A percentile compares a stretch with the other conserved stretches of the same genome.
Evolutionary conservation across 225 moss, liverwort and hornwort species (phyloP).

Genomic region (Straminergon stramineum): DNA sequence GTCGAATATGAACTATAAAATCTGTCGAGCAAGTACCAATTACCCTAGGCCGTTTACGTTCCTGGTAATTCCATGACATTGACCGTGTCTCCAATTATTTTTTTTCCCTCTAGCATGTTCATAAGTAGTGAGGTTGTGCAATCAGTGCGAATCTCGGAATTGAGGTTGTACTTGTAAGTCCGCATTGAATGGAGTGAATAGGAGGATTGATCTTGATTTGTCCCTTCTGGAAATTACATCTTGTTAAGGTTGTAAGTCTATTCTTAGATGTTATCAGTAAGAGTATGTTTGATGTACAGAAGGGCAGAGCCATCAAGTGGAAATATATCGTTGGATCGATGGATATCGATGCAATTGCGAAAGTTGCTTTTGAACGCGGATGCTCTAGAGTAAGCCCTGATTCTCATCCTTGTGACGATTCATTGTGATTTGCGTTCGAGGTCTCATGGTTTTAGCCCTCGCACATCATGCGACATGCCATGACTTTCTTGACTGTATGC

Average conservation of each 20-base stretch:
- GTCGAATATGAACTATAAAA: neutral
- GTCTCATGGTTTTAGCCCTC: too few species aligned
- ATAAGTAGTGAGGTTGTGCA: too few species aligned
- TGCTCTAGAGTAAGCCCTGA: neutral
- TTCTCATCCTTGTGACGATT: neutral
- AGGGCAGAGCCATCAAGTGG: too few species aligned
- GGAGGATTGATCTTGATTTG: neutral
- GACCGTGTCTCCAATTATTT: neutral
- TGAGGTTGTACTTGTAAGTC: neutral
- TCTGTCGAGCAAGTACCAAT: accelerated
- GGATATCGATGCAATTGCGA: too few species aligned
- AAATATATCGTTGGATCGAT: accelerated
- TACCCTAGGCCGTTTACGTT: neutral
- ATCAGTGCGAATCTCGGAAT: neutral
- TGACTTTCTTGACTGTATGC: neutral
- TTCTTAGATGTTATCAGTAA: neutral
- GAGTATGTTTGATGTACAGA: neutral
- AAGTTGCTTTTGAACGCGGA: too few species aligned
- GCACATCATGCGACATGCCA: neutral
- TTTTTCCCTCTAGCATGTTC: neutral
- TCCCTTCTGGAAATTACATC: neutral
- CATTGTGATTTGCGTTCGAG: neutral
- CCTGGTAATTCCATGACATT: neutral
- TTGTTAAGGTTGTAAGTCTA: too few species aligned
- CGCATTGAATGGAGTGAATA: neutral